These are phyloP conservation scores for Lasiodiplodia sp. DNA, from an alignment of 2,329 filamentous ascomycete species.

Conservation along the genomic window DNA sequence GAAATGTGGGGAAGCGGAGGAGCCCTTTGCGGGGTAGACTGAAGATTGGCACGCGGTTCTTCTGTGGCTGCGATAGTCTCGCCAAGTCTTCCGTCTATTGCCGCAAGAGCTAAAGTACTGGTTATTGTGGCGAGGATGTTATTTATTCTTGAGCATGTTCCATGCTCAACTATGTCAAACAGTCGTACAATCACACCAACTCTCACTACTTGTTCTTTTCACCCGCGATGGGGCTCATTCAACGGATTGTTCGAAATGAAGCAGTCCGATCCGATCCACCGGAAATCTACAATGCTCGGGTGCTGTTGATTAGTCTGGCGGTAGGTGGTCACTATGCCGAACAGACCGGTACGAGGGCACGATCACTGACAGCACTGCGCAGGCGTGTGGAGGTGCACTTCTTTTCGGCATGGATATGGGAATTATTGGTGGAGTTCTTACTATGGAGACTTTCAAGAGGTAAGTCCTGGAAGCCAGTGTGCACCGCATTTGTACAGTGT, in stretches of 20 bases:
- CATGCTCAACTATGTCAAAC: no score
- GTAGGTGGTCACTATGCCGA: background rate
- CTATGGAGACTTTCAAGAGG: constrained; percentile 64
- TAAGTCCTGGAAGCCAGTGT: constrained; percentile 38
- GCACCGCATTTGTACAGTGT: background rate
- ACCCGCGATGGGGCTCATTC: background rate
- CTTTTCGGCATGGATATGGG: background rate
- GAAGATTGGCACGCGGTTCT: no score
- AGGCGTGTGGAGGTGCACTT: background rate
- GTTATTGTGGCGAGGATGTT: background rate
- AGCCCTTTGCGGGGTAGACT: background rate
- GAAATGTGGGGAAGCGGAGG: background rate
- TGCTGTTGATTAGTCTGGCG: background rate
- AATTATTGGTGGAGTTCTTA: constrained; percentile 64
- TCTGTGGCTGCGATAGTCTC: background rate
- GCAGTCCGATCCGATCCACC: background rate
- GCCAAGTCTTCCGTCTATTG: background rate
- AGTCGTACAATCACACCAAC: no score
- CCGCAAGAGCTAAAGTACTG: background rate
- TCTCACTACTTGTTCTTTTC: no score
- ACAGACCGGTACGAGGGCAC: background rate
- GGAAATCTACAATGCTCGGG: background rate
- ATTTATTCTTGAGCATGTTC: background rate
- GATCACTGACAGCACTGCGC: background rate
- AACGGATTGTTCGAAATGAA: background rate